phyloP scores from a whole-genome alignment of 768 basidiomycete genomes.

The Obba rivulosa region DNA sequence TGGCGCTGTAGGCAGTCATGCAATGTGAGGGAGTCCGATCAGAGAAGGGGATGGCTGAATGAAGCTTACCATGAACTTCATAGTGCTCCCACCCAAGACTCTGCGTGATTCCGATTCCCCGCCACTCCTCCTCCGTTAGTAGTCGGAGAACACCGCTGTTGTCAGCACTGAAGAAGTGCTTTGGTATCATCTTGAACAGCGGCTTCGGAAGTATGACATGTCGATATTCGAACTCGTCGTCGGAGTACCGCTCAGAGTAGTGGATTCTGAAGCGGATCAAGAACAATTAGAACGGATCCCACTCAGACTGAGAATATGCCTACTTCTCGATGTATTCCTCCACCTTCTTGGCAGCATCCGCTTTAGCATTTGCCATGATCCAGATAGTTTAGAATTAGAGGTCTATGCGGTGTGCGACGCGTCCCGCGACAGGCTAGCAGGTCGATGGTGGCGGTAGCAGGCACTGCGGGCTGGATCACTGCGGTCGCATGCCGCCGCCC shows the following conservation, averaged over 20 bases:
- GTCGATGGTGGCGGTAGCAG: slow-evolving; percentile 12
- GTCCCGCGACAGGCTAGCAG: neutral
- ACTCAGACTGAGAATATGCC: slow-evolving; percentile 7
- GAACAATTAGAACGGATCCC: no score
- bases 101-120: slow-evolving; percentile 94
- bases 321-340: slow-evolving; percentile 81
- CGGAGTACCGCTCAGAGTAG: slow-evolving; percentile 88
- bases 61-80: slow-evolving; percentile 82
- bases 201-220: slow-evolving; percentile 97
- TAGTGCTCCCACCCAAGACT: slow-evolving; percentile 97
- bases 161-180: slow-evolving; percentile 66
- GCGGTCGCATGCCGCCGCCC: no score
- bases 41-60: neutral
- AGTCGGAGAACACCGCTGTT: slow-evolving; percentile 79
- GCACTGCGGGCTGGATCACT: neutral
- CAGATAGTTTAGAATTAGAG: neutral
- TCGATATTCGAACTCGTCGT: slow-evolving; percentile 91
- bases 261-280: slow-evolving; percentile 53
- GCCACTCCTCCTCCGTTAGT: slow-evolving; percentile 86
- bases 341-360: slow-evolving; percentile 28
- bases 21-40: no score
- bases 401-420: neutral
- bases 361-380: slow-evolving; percentile 14
- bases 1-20: slow-evolving; percentile 48
- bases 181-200: slow-evolving; percentile 89